Conservation (phyloP, 2,329 filamentous ascomycete genomes). For the Chrysoporthe deuterocubensis region DNA sequence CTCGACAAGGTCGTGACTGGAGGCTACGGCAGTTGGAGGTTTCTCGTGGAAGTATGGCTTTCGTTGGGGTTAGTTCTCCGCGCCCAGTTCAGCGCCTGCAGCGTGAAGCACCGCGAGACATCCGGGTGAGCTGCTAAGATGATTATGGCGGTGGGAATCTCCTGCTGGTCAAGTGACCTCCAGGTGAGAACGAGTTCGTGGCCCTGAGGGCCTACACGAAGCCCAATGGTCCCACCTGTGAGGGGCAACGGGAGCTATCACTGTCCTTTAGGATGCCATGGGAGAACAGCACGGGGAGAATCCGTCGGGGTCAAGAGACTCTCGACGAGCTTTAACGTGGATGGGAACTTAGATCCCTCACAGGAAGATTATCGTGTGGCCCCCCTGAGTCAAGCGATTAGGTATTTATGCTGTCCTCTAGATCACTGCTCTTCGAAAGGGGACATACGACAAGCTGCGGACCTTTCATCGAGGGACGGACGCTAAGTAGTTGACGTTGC, state of each 20-base stretch:
- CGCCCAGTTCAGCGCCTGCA: background rate
- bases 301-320: background rate
- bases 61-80: background rate
- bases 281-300: background rate
- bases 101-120: background rate
- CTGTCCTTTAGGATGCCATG: background rate
- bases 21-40: background rate
- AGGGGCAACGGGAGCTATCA: background rate
- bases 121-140: background rate
- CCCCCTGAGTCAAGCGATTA: slow-evolving; percentile 17
- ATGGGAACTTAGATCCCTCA: background rate
- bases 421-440: background rate
- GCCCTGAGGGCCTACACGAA: background rate
- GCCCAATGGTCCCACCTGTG: background rate
- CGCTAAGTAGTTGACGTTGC: background rate
- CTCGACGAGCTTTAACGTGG: slow-evolving; percentile 10
- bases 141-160: background rate
- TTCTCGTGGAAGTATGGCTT: background rate
- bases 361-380: background rate
- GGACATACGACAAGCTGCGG: background rate
- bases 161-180: slow-evolving; percentile 25
- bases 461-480: background rate
- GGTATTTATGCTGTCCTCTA: background rate
- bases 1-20: background rate
- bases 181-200: background rate